Percentiles rank a stretch among this genome's conserved stretches.
Evolutionary conservation across 257 asterid species (phyloP).

Genomic region (Knoxia roxburghii): DNA sequence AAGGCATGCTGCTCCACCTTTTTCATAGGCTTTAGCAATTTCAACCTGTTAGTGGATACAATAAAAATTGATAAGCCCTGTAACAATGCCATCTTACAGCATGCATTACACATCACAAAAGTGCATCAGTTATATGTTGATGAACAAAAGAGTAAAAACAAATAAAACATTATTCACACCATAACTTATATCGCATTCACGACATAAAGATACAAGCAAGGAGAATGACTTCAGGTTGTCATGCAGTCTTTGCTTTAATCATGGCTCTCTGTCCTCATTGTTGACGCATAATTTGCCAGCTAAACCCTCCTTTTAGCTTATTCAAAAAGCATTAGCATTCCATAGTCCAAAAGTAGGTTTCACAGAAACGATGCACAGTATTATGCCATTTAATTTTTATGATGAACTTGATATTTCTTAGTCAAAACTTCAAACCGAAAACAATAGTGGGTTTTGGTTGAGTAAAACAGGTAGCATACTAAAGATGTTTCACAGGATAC

Average conservation of each 20-base stretch:
- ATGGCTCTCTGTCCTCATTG: background rate
- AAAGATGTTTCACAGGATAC: too few relatives aligned
- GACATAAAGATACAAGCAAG: background rate
- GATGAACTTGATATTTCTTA: background rate
- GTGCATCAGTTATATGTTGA: background rate
- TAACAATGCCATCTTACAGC: background rate
- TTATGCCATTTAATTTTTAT: background rate
- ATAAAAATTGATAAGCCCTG: background rate
- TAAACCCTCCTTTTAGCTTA: background rate
- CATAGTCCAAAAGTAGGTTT: background rate
- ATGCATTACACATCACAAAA: background rate
- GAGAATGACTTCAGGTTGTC: background rate
- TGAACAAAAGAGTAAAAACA: background rate
- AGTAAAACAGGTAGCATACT: too few relatives aligned
- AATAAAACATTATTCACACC: background rate
- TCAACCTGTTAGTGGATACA: conserved; percentile 50
- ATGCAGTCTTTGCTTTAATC: background rate
- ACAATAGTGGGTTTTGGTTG: too few relatives aligned
- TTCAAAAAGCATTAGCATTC: background rate
- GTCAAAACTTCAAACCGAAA: too few relatives aligned
- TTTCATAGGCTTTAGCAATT: conserved; percentile 90
- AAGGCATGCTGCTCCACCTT: conserved; percentile 93
- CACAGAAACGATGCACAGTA: background rate
- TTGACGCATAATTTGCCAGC: background rate
- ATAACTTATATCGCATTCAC: background rate